Evolutionary conservation across 2,329 filamentous ascomycete species (phyloP), one percentile per base, ranked within the genome.

Genomic region (Curvularia verruculosa): DNA sequence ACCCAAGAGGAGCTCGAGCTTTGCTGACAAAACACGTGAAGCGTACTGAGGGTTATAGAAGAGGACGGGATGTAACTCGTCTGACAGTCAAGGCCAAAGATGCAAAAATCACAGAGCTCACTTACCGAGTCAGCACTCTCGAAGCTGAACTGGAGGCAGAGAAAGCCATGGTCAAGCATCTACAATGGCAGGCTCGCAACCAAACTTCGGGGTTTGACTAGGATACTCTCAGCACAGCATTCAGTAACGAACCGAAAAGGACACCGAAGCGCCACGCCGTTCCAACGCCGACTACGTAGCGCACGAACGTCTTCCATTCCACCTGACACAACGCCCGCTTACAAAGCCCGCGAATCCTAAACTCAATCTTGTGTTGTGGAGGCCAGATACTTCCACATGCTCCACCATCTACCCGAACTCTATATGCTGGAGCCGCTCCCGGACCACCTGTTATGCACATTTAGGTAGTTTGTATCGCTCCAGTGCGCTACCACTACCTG

Each of bases 51-150:
- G 90, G 89, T 0, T 80, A 90, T 19, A 80, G 81, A 37, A 83
- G 83, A 59, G 88, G 89, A 0, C 80, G 89, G 2, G 89, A 94
- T 58, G 83, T 88, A 6, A 82, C 84, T 3, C 78, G 90, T n/a
- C 73, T 84, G 8, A 84, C 83, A 3, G 69, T 91, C 31, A 87
- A 85, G 68, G 80, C 82, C 4, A 87, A 87, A 61, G 88, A 94
- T 79, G 76, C 85, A 71, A 78, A 87, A 77, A 79, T 89, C 72
- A 76, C 82, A 74, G 80, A 90, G 74, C 77, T 96, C 77, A 83
- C 87, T 79, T 79, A 90, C 70, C 78, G 88, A 65, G 80, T 96
- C 81, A 76, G 74, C 5, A 77, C 76, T 12, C 71, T 89, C 34
- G 83, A 87, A 68, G 80, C 81, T 13, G 83, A 87, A 69, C 73